Evolutionary conservation across 148 eudicot genomes (phyloP).

Genomic region (Chenopodium quinoa): DNA sequence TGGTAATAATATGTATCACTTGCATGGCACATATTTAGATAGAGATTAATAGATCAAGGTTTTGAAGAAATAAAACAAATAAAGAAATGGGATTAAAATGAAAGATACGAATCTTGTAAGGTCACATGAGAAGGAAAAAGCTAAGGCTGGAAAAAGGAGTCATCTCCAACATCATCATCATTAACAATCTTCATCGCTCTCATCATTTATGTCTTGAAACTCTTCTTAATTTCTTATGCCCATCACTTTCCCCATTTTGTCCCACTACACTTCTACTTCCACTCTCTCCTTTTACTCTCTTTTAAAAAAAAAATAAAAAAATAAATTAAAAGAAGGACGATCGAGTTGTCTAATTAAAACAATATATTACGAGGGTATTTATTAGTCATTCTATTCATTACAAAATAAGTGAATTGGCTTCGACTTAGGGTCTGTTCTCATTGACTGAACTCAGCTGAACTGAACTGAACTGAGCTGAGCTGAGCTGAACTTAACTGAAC

Average conservation of each 20-base stretch:
- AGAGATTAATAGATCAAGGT: not conserved
- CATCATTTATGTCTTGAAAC: slow-evolving; percentile 25
- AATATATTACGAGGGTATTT: too few species aligned
- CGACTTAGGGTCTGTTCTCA: too few species aligned
- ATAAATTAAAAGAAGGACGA: too few species aligned
- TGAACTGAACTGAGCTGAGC: too few species aligned
- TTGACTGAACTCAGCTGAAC: too few species aligned
- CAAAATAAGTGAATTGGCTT: too few species aligned
- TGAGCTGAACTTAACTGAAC: too few species aligned
- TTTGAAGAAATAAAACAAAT: not conserved
- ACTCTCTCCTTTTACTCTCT: not conserved
- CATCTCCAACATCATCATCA: slow-evolving; percentile 12
- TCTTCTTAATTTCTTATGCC: not conserved
- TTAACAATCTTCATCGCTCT: slow-evolving; percentile 18
- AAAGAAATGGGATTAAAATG: not conserved
- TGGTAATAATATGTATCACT: slow-evolving; percentile 22
- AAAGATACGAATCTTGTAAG: slow-evolving; percentile 15
- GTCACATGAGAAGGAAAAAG: slow-evolving; percentile 15
- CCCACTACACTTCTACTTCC: not conserved
- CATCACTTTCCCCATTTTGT: slow-evolving; percentile 10
- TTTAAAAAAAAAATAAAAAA: too few species aligned
- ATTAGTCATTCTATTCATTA: too few species aligned
- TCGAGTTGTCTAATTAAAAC: too few species aligned
- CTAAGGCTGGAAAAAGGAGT: not conserved
- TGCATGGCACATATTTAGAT: slow-evolving; percentile 24